Evolutionary conservation across 2,329 filamentous ascomycete species (phyloP).

Genomic region (Daldinia sp.): DNA sequence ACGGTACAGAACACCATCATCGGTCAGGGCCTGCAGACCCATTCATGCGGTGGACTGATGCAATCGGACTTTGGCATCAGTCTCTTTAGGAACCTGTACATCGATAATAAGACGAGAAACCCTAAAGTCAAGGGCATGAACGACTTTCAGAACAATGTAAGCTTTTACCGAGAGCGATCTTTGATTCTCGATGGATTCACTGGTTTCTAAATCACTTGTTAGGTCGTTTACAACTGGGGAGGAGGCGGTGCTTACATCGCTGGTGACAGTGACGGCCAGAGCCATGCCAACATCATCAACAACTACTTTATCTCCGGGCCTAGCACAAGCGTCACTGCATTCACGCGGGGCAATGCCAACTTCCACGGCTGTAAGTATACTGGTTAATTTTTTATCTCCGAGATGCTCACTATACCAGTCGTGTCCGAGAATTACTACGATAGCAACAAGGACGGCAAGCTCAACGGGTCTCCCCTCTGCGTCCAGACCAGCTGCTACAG

Average conservation of each 20-base stretch:
- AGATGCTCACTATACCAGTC: slow-evolving; percentile 46
- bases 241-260: slow-evolving; percentile 67
- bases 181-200: not conserved
- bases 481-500: slow-evolving; percentile 60
- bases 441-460: slow-evolving; percentile 60
- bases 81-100: slow-evolving; percentile 67
- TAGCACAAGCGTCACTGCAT: slow-evolving; percentile 61
- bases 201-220: slow-evolving; percentile 52
- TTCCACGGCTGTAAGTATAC: slow-evolving; percentile 61
- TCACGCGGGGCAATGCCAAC: slow-evolving; percentile 66
- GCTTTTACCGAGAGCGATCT: not conserved
- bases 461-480: slow-evolving; percentile 62
- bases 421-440: slow-evolving; percentile 66
- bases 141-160: slow-evolving; percentile 62
- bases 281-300: slow-evolving; percentile 64
- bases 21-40: slow-evolving; percentile 65
- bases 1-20: slow-evolving; percentile 67
- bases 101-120: slow-evolving; percentile 69
- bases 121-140: slow-evolving; percentile 69
- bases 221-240: slow-evolving; percentile 68
- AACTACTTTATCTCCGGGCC: slow-evolving; percentile 70
- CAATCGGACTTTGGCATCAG: slow-evolving; percentile 63
- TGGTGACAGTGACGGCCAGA: slow-evolving; percentile 61
- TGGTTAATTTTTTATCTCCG: not conserved
- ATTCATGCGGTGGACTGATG: slow-evolving; percentile 65